These are phyloP conservation scores for Magnusiomyces tetraspermus DNA, from an alignment of 1,139 yeast species.

Conservation along the genomic window DNA sequence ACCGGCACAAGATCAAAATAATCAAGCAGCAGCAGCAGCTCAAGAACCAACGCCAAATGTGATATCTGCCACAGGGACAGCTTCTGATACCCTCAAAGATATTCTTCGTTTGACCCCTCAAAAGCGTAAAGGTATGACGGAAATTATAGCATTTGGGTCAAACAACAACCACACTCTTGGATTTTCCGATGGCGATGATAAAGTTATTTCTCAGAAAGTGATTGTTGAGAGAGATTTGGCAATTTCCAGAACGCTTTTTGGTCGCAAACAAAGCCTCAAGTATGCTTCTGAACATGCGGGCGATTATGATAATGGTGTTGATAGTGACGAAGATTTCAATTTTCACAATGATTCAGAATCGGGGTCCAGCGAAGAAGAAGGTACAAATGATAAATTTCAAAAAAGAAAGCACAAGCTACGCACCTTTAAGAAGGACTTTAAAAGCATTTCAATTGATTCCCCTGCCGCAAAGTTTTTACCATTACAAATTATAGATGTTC, in stretches of 20 bases:
- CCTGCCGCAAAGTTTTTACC: conserved; percentile 19
- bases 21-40: not conserved
- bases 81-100: not conserved
- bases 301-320: not conserved
- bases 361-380: conserved; percentile 6
- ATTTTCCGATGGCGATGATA: conserved; percentile 56
- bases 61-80: not conserved
- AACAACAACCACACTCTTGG: conserved; percentile 61
- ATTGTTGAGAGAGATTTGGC: conserved; percentile 18
- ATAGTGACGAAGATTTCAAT: not conserved
- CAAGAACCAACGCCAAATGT: not conserved
- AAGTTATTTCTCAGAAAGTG: conserved; percentile 34
- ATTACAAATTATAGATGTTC: conserved; percentile 37
- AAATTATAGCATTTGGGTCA: conserved; percentile 54
- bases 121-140: conserved; percentile 28
- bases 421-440: not conserved
- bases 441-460: not conserved
- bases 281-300: conserved; percentile 3
- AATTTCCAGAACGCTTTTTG: not conserved
- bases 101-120: conserved; percentile 17
- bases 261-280: not conserved
- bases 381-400: not conserved
- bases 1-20: not conserved
- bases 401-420: no score
- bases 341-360: conserved; percentile 5